Evolutionary conservation across 768 basidiomycete genomes (phyloP).

Genomic region (Trametes maxima): DNA sequence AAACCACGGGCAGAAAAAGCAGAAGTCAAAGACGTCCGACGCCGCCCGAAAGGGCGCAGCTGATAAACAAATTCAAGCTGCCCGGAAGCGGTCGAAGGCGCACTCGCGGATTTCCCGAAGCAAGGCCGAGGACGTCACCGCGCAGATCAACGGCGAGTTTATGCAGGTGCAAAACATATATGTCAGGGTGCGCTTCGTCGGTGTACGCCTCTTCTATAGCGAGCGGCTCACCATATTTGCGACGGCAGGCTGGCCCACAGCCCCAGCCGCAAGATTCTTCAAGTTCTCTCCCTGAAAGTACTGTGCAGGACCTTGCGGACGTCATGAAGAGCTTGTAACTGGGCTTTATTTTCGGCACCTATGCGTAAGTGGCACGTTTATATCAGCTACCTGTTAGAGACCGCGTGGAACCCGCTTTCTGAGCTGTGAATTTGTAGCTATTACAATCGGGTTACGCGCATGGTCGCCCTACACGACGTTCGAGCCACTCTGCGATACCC

Average conservation of each 20-base stretch:
- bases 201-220: no score
- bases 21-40: neutral
- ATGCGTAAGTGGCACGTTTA: neutral
- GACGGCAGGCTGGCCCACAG: neutral
- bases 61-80: neutral
- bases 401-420: no score
- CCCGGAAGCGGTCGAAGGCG: conserved; percentile 3
- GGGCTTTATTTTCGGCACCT: neutral
- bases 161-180: conserved; percentile 8
- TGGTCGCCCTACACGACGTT: no score
- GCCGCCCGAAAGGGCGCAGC: neutral
- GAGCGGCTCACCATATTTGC: neutral
- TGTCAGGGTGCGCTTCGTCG: neutral
- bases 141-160: conserved; percentile 12
- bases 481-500: no score
- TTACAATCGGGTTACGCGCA: neutral
- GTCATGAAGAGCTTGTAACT: neutral
- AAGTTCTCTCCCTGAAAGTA: neutral
- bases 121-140: conserved; percentile 1
- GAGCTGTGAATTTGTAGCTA: no score
- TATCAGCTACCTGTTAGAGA: no score
- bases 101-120: neutral
- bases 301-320: conserved; percentile 6
- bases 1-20: neutral
- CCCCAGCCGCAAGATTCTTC: neutral